Base-by-base conservation (phyloP, 192 early-diverging fungal species). In the Powellomyces hirtus region DNA sequence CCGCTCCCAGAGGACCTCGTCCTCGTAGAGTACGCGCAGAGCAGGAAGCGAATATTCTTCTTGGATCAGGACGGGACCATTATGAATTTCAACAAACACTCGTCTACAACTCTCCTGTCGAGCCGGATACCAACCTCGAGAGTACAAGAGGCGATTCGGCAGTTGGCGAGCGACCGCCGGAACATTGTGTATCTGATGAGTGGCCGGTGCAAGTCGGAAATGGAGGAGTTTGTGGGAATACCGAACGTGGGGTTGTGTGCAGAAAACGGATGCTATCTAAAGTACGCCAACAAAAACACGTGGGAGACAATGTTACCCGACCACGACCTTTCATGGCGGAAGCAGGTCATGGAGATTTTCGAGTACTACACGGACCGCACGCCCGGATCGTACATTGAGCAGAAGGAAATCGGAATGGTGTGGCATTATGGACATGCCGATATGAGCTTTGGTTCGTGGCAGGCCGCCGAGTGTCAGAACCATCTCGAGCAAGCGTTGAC, bases 361-460 rank as follows among this genome's bases (percentile, higher is more conserved):
- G 83, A 90, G 44, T 94, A 90, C 66, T 94, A 92, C 75, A 86
- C 82, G 3, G 91, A 92, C 55, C 83, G 92, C 56, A 93, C 91
- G 22, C 89, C 90, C 4, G 91, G 90, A 18, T 85, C 89, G 0
- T 85, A 81, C 63, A 88, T 93, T 57, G 90, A 93, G 75, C 76
- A 84, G 27, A 90, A 91, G 74, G 86, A 91, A 38, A 66, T 86
- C 6, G 79, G 81, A 1, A 80, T 91, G 38, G 87, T 91, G 31
- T 92, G 90, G 89, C 88, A 91, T 58, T 91, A 87, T 64, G 77
- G 80, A 27, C 62, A 68, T 14, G 85, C 85, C 0, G 89, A 89
- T 58, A 71, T 77, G 38, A 71, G 44, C 36, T 91, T 89, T 64
- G 86, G 84, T 5, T 71, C 81, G 34, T 92, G 91, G 90, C 90